Base-by-base conservation (phyloP, 108 stramenopile genomes). In the Cyclostephanos invisitatus region DNA sequence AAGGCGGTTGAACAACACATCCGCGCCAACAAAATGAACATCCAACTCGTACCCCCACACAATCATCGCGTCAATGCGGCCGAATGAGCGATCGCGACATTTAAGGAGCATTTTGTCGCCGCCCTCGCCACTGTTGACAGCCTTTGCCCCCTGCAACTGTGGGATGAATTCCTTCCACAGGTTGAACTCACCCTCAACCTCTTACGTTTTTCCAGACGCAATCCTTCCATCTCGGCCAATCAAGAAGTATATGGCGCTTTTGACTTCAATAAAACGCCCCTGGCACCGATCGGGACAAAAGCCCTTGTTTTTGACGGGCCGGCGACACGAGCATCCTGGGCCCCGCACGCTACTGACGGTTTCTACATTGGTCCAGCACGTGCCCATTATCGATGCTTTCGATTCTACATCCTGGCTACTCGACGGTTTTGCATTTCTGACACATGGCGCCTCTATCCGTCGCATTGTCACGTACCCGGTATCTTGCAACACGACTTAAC, bases 321-420 rank as follows among this genome's bases (percentile, higher is more conserved):
- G 12, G 25, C 62, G 53, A 18, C 29, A 10, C 79, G 75, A 18
- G 17, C 56, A 18, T 67, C 80, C 7, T 75, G 67, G 73, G 80
- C 53, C 12, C 48, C 67, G 15, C 76, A 75, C 35, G 83, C 65
- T 3, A 28, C 40, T 17, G 76, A 67, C 44, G 78, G 75, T 15
- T 85, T 80, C 80, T 88, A 85, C 54, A 12, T 83, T n/a, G 83
- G 80, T 5, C 87, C 84, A 21, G 73, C 83, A 14, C 38, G 71
- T 21, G 73, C 85, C 8, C 72, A 77, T 55, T 88, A 87, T 55
- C 84, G 82, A 3, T 81, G 80, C 63, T 72, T 55, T 53, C 28
- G 38, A 2, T 58, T 74, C 35, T 84, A 64, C 54, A 58, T 83
- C 24, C 54, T 14, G 12, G 56, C 72, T 44, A 85, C 82, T n/a